Base-by-base conservation (phyloP, 768 basidiomycete species). In the Tulasnella calospora region DNA sequence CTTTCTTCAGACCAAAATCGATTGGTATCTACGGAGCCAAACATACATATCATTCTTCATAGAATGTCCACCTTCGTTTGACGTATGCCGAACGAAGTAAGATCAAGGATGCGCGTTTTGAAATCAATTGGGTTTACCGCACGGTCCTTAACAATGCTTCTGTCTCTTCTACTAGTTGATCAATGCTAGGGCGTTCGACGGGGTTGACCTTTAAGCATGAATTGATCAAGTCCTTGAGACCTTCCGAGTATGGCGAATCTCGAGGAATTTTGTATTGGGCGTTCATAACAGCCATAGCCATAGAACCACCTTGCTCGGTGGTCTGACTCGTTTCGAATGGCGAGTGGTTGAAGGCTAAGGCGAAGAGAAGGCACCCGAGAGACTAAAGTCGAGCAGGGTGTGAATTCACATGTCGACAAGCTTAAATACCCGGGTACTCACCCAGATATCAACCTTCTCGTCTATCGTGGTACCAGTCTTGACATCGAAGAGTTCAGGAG, bases 361-460 rank as follows among this genome's bases (percentile, higher is more conserved):
- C 96, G 81, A 90, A 99, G 71, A 99, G 87, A 0, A 96, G 96
- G 85, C 96, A 98, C 0, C 98, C 98, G 23, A 99, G 88, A 1
- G 96, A 97, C 97, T 98, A 81, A 44, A 7, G 38, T n/a, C 44
- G 72, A 69, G 71, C 5, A 57, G 35, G 44, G 47, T 33, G 17
- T 21, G 33, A 41, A 61, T 36, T 27, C 7, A 27, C 67, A 17
- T 46, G n/a, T 41, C 8, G 38, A 33, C 1, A 74, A 79, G 72
- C 71, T 61, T 12, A n/a, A 27, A 23, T 61, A 6, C 8, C 79
- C 78, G 33, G 44, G 15, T 27, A 84, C 90, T 78, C 85, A 95
- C 95, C 96, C 96, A 98, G 41, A 98, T 95, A 83, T 98, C 96
- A 15, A 98, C 96, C 82, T 95, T 96, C 85, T 98, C 97, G 81